Evolutionary conservation across 352 stramenopile genomes (phyloP).

Genomic region (Thalassiosira exigua): DNA sequence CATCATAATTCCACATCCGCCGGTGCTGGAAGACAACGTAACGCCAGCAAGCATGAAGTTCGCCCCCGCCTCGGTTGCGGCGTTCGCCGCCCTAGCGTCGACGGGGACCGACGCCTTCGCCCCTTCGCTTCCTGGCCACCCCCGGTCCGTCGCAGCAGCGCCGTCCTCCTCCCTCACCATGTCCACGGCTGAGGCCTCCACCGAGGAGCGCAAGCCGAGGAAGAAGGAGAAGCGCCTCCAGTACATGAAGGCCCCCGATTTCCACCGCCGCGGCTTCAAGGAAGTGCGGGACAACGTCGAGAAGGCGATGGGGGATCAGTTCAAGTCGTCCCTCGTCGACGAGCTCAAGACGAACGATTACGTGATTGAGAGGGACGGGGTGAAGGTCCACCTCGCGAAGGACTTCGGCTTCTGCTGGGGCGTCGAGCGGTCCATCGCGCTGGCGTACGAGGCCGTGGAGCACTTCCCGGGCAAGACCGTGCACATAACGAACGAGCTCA

Average conservation of each 20-base stretch:
- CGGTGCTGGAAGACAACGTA: too few relatives aligned
- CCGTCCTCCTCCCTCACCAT: slow-evolving; percentile 11
- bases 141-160: neutral
- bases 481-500: slow-evolving; percentile 90
- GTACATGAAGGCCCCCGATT: slow-evolving; percentile 83
- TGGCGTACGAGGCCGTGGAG: slow-evolving; percentile 84
- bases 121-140: slow-evolving; percentile 3
- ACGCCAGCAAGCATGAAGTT: slow-evolving; percentile 61
- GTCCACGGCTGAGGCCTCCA: slow-evolving; percentile 33
- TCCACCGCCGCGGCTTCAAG: slow-evolving; percentile 85
- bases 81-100: slow-evolving; percentile 24
- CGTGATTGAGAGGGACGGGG: slow-evolving; percentile 80
- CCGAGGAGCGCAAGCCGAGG: slow-evolving; percentile 25
- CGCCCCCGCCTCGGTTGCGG: slow-evolving; percentile 35
- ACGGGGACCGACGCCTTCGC: slow-evolving; percentile 43
- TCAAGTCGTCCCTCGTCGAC: slow-evolving; percentile 82
- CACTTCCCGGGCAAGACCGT: slow-evolving; percentile 83
- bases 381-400: slow-evolving; percentile 84
- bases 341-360: slow-evolving; percentile 82
- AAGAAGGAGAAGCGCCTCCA: slow-evolving; percentile 83
- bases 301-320: slow-evolving; percentile 82
- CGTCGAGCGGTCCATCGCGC: slow-evolving; percentile 85
- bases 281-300: slow-evolving; percentile 81
- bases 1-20: too few relatives aligned
- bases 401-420: slow-evolving; percentile 90